These are phyloP conservation scores for Plenodomus tracheiphilus DNA, from an alignment of 2,329 filamentous ascomycete species.

Conservation along the genomic window DNA sequence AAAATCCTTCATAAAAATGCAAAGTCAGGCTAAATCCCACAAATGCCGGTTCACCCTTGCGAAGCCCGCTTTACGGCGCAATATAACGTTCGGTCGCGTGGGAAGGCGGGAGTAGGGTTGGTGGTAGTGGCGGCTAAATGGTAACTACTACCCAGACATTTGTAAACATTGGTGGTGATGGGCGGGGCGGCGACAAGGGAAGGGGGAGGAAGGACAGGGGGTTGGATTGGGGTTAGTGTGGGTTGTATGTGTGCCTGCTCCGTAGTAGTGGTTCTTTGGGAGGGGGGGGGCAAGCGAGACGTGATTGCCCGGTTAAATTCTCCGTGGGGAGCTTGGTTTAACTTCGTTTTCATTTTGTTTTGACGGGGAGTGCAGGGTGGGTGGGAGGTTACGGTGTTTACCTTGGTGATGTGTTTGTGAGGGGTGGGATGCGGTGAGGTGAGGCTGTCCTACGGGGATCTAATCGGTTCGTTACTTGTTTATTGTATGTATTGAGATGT, in stretches of 20 bases:
- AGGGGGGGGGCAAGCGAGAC: neutral
- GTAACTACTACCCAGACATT: too few relatives aligned
- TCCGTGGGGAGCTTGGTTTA: neutral
- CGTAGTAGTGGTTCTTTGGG: neutral
- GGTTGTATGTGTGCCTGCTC: neutral
- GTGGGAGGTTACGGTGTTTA: too few relatives aligned
- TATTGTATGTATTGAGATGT: too few relatives aligned
- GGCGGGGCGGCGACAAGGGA: neutral
- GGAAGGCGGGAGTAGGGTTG: too few relatives aligned
- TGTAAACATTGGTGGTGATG: neutral
- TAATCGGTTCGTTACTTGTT: too few relatives aligned
- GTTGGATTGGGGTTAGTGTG: too few relatives aligned
- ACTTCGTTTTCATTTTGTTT: neutral
- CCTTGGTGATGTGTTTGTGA: too few relatives aligned
- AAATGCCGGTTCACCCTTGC: slow-evolving; percentile 13
- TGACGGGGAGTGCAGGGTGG: too few relatives aligned
- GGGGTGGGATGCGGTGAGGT: too few relatives aligned
- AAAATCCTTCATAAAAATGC: too few relatives aligned
- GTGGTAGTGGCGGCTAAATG: slow-evolving; percentile 9
- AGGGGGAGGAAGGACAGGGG: neutral
- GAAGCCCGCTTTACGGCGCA: slow-evolving; percentile 4
- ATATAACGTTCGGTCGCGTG: slow-evolving; percentile 2
- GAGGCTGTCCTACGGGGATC: too few relatives aligned
- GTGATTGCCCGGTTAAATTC: neutral
- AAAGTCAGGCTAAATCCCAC: slow-evolving; percentile 3